Conservation (phyloP, 805 yeast genomes). For the Myxozyma neglecta region DNA sequence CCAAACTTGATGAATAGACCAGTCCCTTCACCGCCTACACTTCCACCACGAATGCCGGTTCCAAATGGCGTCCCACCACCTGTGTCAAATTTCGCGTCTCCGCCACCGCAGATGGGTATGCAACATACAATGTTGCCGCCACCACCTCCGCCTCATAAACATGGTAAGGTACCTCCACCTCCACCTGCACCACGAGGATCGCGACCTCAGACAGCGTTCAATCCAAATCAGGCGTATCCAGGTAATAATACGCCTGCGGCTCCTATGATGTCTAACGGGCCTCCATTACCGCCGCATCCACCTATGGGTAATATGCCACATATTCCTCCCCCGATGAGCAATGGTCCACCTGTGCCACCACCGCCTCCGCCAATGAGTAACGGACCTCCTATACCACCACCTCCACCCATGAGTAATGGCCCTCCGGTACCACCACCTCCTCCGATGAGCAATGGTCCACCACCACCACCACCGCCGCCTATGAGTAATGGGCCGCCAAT, state of each 20-base stretch:
- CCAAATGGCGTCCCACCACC: constrained; percentile 24
- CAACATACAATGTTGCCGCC: constrained; percentile 11
- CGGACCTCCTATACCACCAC: constrained; percentile 7
- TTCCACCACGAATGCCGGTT: constrained; percentile 37
- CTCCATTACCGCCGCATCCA: constrained; percentile 13
- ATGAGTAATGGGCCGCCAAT: constrained; percentile 31
- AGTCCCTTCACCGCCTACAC: constrained; percentile 33
- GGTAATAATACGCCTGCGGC: no score
- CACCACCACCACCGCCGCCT: constrained; percentile 28
- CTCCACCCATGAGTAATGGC: not conserved
- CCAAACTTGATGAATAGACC: constrained; percentile 25
- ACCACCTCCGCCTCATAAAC: constrained; percentile 23
- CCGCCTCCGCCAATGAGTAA: constrained; percentile 22
- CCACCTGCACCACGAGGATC: constrained; percentile 9
- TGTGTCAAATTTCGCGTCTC: constrained; percentile 7
- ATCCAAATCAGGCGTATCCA: no score
- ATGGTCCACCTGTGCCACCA: constrained; percentile 13
- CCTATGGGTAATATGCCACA: constrained; percentile 8
- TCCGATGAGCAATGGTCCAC: not conserved
- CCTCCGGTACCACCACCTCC: not conserved
- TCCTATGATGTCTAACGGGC: no score
- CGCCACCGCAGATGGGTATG: not conserved
- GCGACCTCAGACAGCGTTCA: no score
- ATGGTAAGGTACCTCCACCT: constrained; percentile 8
- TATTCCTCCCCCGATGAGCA: not conserved